Conservation (phyloP, 2,329 filamentous ascomycete species). For the Aspergillus awamori region DNA sequence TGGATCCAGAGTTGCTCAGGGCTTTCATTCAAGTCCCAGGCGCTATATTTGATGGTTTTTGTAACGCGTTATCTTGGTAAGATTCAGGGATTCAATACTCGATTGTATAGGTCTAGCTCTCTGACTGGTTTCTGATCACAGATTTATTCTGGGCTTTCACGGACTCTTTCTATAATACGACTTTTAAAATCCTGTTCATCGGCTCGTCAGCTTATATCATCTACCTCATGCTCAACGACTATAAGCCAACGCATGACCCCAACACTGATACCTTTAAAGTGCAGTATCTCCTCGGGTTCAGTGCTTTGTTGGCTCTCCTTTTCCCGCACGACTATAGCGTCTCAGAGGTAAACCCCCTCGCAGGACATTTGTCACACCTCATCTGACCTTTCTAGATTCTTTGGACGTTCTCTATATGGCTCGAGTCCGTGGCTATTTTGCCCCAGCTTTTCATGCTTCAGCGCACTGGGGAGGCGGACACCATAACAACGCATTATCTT, state of each 20-base stretch:
- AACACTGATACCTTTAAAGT: constrained; percentile 98
- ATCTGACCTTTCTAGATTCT: constrained; percentile 64
- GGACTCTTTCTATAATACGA: constrained; percentile 82
- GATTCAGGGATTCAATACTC: constrained; percentile 20
- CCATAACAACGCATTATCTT: constrained; percentile 98
- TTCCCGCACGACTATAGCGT: constrained; percentile 83
- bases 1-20: constrained; percentile 80
- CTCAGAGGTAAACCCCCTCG: constrained; percentile 57
- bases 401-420: constrained; percentile 98
- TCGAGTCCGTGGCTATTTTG: constrained; percentile 93
- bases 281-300: constrained; percentile 85
- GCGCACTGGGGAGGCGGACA: constrained; percentile 95
- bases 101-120: not conserved
- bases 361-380: constrained; percentile 14
- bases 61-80: constrained; percentile 85
- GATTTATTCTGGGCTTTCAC: constrained; percentile 87
- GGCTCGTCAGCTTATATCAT: constrained; percentile 87
- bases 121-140: constrained; percentile 35
- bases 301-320: constrained; percentile 75
- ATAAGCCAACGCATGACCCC: constrained; percentile 95
- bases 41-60: constrained; percentile 91
- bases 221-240: constrained; percentile 96
- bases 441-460: constrained; percentile 98
- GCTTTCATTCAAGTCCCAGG: constrained; percentile 98
- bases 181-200: constrained; percentile 97